phyloP scores from a whole-genome alignment of 2,329 filamentous ascomycete genomes.

The Colletotrichum horii region DNA sequence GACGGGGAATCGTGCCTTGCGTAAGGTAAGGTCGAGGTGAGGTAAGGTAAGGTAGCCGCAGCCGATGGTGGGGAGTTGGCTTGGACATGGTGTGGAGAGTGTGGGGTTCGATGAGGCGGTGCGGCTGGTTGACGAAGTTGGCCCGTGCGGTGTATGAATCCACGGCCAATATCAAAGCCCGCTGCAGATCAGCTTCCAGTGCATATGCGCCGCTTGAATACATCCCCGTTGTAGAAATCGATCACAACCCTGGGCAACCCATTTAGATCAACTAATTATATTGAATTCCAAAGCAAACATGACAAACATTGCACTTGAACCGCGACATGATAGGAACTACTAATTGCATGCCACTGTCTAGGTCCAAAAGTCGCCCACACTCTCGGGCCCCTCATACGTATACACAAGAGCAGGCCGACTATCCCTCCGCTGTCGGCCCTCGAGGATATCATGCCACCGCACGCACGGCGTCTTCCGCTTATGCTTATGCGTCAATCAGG shows the following conservation, averaged over 20 bases:
- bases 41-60: slow-evolving; percentile 19
- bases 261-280: background rate
- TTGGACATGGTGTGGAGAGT: slow-evolving; percentile 7
- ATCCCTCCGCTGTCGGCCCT: background rate
- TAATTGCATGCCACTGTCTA: slow-evolving; percentile 22
- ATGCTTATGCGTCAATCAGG: slow-evolving; percentile 61
- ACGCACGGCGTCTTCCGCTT: background rate
- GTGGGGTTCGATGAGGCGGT: slow-evolving; percentile 21
- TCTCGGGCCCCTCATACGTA: slow-evolving; percentile 8
- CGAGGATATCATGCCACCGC: slow-evolving; percentile 8
- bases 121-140: background rate
- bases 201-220: background rate
- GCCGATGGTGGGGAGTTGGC: slow-evolving; percentile 16
- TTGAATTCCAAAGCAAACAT: slow-evolving; percentile 1
- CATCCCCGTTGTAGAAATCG: background rate
- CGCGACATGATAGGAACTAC: slow-evolving; percentile 4
- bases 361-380: slow-evolving; percentile 12
- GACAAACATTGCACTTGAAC: background rate
- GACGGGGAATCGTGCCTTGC: background rate
- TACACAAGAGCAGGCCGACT: slow-evolving; percentile 20
- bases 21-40: slow-evolving; percentile 13
- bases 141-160: background rate
- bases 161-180: background rate
- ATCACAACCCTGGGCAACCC: background rate
- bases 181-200: background rate